Conservation (phyloP, 148 eudicot genomes). For the Rheum nobile region DNA sequence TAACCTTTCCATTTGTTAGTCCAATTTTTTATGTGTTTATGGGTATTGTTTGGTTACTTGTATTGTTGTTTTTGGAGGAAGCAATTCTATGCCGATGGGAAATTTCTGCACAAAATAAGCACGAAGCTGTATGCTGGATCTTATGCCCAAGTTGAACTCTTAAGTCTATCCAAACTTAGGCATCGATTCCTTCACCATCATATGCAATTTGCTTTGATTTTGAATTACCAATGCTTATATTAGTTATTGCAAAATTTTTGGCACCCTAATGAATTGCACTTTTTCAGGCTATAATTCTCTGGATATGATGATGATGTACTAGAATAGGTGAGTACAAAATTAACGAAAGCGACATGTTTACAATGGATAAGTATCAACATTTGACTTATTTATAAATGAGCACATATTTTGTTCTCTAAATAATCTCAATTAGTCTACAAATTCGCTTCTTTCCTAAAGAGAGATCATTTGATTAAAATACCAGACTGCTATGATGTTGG, state of each 20-base stretch:
- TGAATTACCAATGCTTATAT: no score
- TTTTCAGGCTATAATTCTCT: constrained; percentile 51
- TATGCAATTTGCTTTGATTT: no score
- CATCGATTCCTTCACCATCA: no score
- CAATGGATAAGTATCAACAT: constrained; percentile 97
- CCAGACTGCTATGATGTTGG: constrained; percentile 96
- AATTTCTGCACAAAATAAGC: constrained; percentile 48
- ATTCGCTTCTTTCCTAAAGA: constrained; percentile 70
- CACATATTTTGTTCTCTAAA: constrained; percentile 13
- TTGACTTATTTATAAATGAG: constrained; percentile 24
- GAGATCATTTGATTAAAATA: constrained; percentile 86
- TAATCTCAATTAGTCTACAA: constrained; percentile 61
- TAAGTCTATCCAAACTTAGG: constrained; percentile 92
- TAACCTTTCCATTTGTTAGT: not conserved
- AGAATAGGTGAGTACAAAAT: constrained; percentile 96
- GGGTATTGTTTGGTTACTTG: not conserved
- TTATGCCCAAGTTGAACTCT: constrained; percentile 76
- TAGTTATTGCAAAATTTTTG: no score
- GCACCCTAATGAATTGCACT: no score
- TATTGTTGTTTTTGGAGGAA: constrained; percentile 6
- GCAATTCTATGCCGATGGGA: constrained; percentile 87
- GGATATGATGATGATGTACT: constrained; percentile 37
- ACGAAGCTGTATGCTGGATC: constrained; percentile 66
- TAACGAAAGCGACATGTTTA: constrained; percentile 93
- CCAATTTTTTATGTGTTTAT: not conserved